phyloP scores from a whole-genome alignment of 2,329 filamentous ascomycete species.

The Thermoascus crustaceus region DNA sequence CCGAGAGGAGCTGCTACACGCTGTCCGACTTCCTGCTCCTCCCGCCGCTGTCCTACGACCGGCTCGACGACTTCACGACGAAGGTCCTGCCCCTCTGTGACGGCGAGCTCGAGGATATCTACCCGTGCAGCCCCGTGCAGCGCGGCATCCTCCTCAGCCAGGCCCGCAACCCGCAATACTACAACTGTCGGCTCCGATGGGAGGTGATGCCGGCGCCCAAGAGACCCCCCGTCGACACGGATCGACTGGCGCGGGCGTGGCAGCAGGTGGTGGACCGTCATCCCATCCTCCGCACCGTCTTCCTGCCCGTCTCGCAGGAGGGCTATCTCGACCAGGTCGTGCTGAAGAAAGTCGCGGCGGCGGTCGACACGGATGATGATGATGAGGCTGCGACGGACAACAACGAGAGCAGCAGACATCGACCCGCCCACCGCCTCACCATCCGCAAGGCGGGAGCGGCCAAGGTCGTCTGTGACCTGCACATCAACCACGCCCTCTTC shows the following conservation, averaged over 20 bases:
- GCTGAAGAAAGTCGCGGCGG: background rate
- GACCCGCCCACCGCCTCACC: background rate
- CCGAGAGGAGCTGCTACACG: slow-evolving; percentile 6
- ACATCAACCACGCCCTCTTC: slow-evolving; percentile 37
- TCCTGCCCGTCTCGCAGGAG: background rate
- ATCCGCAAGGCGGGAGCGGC: background rate
- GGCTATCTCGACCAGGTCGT: slow-evolving; percentile 11
- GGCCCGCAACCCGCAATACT: slow-evolving; percentile 2
- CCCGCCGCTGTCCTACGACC: background rate
- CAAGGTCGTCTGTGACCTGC: slow-evolving; percentile 27
- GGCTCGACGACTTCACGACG: slow-evolving; percentile 6
- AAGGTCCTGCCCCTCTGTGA: background rate
- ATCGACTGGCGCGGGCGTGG: slow-evolving; percentile 1
- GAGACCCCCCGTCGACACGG: background rate
- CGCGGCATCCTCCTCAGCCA: slow-evolving; percentile 12
- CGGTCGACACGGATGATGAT: background rate
- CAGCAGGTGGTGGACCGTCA: slow-evolving; percentile 3
- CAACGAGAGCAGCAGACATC: background rate
- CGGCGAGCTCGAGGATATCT: slow-evolving; percentile 10
- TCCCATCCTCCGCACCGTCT: slow-evolving; percentile 3
- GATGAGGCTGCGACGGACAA: background rate
- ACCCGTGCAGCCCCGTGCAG: slow-evolving; percentile 11
- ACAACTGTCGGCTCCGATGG: background rate
- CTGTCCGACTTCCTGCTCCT: slow-evolving; percentile 8
- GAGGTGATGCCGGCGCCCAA: background rate